These are phyloP conservation scores for Graphilbum sp. DNA, from an alignment of 2,329 filamentous ascomycete species.

Conservation along the genomic window DNA sequence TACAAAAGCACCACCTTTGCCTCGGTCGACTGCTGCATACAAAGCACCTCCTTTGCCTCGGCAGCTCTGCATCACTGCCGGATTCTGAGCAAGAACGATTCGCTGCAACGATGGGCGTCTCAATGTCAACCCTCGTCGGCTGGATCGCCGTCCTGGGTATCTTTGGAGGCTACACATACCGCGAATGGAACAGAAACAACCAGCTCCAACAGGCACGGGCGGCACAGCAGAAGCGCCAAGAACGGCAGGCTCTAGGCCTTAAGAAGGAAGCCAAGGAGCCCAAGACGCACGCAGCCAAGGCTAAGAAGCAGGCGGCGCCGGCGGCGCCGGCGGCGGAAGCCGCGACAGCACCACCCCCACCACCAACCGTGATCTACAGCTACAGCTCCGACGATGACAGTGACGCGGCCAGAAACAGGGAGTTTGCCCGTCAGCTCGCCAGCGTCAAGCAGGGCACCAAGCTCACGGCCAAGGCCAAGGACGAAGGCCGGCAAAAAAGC, in stretches of 20 bases:
- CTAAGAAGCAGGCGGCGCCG: neutral
- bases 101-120: slow-evolving; percentile 16
- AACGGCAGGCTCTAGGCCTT: slow-evolving; percentile 17
- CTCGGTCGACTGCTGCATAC: no score
- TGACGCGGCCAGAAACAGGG: slow-evolving; percentile 37
- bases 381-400: slow-evolving; percentile 41
- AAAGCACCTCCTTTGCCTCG: no score
- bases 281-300: slow-evolving; percentile 2
- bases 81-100: no score
- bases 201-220: slow-evolving; percentile 9
- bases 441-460: slow-evolving; percentile 55
- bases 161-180: slow-evolving; percentile 11
- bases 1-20: no score
- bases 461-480: slow-evolving; percentile 33
- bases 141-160: slow-evolving; percentile 16
- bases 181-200: slow-evolving; percentile 12
- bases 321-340: slow-evolving; percentile 18
- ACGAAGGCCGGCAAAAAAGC: slow-evolving; percentile 50
- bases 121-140: slow-evolving; percentile 18
- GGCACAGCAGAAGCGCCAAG: slow-evolving; percentile 13
- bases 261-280: slow-evolving; percentile 19
- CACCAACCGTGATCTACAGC: slow-evolving; percentile 9
- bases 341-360: slow-evolving; percentile 10
- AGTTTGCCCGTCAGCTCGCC: slow-evolving; percentile 60
- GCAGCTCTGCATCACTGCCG: no score